These are phyloP conservation scores for Anastatica hierochuntica DNA, from an alignment of 345 rosid species.

Conservation along the genomic window DNA sequence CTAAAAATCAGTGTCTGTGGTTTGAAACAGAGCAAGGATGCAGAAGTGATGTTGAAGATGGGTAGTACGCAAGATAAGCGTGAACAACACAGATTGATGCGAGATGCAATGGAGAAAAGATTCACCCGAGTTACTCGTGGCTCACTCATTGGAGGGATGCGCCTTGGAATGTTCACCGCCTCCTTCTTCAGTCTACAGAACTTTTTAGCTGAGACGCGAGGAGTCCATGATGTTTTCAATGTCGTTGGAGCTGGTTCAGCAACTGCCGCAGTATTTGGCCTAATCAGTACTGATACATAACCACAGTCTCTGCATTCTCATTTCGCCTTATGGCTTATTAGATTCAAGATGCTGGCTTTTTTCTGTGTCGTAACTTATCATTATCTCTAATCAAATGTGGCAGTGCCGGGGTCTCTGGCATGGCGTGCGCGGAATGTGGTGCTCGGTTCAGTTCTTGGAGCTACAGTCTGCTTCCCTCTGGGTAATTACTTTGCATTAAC, in stretches of 20 bases:
- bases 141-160: constrained; percentile 79
- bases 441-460: constrained; percentile 72
- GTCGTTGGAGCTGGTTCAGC: constrained; percentile 91
- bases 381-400: background rate
- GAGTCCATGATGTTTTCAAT: constrained; percentile 71
- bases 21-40: constrained; percentile 87
- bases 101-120: constrained; percentile 96
- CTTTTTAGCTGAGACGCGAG: constrained; percentile 69
- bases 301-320: background rate
- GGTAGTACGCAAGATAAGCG: constrained; percentile 92
- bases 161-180: constrained; percentile 92
- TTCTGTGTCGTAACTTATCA: constrained; percentile 6
- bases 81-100: constrained; percentile 74
- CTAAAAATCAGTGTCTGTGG: too few relatives aligned
- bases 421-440: constrained; percentile 84
- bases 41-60: constrained; percentile 88
- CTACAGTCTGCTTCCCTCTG: constrained; percentile 66
- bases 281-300: constrained; percentile 44
- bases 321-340: too few relatives aligned
- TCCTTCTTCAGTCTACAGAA: constrained; percentile 67
- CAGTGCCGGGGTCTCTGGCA: constrained; percentile 77
- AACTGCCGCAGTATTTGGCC: constrained; percentile 82
- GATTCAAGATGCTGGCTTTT: too few relatives aligned
- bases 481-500: constrained; percentile 34
- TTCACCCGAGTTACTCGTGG: constrained; percentile 79